Evolutionary conservation across 2,329 filamentous ascomycete genomes (phyloP).

Genomic region (Hortaea werneckii): DNA sequence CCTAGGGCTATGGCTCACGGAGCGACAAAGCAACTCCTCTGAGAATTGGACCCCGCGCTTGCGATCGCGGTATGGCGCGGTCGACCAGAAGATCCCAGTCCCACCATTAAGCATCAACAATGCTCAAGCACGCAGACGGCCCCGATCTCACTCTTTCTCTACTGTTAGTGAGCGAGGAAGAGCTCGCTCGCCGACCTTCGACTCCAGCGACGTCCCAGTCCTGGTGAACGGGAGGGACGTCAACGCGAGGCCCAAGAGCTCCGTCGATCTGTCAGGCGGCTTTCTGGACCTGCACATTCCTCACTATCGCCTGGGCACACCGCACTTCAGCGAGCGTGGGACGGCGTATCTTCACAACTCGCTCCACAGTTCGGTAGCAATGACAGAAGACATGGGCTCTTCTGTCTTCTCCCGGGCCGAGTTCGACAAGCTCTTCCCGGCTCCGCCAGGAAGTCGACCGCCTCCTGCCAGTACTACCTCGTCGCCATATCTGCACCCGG

Average conservation of each 20-base stretch:
- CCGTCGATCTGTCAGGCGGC: slow-evolving; percentile 15
- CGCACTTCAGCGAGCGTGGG: slow-evolving; percentile 66
- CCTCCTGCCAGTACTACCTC: neutral
- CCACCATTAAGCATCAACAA: slow-evolving; percentile 17
- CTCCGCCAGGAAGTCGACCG: slow-evolving; percentile 22
- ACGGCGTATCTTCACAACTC: slow-evolving; percentile 71
- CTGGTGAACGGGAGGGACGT: slow-evolving; percentile 15
- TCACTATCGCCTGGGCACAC: slow-evolving; percentile 72
- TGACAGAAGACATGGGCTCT: slow-evolving; percentile 57
- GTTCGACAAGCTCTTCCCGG: slow-evolving; percentile 33
- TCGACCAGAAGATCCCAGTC: slow-evolving; percentile 9
- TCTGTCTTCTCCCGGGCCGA: slow-evolving; percentile 45
- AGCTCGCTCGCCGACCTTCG: slow-evolving; percentile 23
- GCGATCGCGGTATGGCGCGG: slow-evolving; percentile 2
- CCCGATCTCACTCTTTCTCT: slow-evolving; percentile 63
- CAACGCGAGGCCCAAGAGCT: slow-evolving; percentile 17
- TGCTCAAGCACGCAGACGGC: slow-evolving; percentile 17
- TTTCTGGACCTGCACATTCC: slow-evolving; percentile 48
- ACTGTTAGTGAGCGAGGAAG: slow-evolving; percentile 56
- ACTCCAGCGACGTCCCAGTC: slow-evolving; percentile 18
- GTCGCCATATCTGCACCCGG: slow-evolving; percentile 9
- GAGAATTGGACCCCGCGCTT: slow-evolving; percentile 18
- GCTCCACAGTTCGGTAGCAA: slow-evolving; percentile 56
- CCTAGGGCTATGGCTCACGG: slow-evolving; percentile 8
- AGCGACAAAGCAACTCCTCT: slow-evolving; percentile 11